phyloP scores from a whole-genome alignment of 768 basidiomycete genomes.

The Asterophora lycoperdoides region DNA sequence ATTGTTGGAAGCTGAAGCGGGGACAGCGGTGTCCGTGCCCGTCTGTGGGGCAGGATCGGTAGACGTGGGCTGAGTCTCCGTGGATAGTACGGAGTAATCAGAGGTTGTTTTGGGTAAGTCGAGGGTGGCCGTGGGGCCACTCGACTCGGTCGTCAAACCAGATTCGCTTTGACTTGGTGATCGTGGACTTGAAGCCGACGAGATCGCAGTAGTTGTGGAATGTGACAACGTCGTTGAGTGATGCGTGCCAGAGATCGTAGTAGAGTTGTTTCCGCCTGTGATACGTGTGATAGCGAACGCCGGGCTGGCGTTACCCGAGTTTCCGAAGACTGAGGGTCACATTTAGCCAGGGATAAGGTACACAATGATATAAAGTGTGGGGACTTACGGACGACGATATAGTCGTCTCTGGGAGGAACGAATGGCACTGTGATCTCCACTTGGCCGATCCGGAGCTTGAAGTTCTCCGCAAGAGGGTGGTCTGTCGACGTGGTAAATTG shows the following conservation, averaged over 20 bases:
- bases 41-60: no score
- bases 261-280: constrained; percentile 21
- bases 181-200: constrained; percentile 21
- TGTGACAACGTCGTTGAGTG: constrained; percentile 1
- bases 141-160: constrained; percentile 4
- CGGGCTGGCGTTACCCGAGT: constrained; percentile 61
- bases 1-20: constrained; percentile 21
- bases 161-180: constrained; percentile 11
- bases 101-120: background rate
- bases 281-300: constrained; percentile 58
- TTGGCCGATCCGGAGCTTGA: constrained; percentile 48
- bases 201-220: constrained; percentile 16
- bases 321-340: constrained; percentile 50
- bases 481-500: constrained; percentile 31
- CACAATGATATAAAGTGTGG: background rate
- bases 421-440: constrained; percentile 50
- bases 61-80: no score
- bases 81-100: constrained; percentile 5
- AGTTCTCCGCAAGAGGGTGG: constrained; percentile 50
- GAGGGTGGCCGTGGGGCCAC: constrained; percentile 1
- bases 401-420: constrained; percentile 41
- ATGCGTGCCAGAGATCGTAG: constrained; percentile 11
- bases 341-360: constrained; percentile 5
- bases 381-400: constrained; percentile 60
- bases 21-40: constrained; percentile 14